Conservation (phyloP, 495 filamentous ascomycete genomes). For the Penicillium lagena region DNA sequence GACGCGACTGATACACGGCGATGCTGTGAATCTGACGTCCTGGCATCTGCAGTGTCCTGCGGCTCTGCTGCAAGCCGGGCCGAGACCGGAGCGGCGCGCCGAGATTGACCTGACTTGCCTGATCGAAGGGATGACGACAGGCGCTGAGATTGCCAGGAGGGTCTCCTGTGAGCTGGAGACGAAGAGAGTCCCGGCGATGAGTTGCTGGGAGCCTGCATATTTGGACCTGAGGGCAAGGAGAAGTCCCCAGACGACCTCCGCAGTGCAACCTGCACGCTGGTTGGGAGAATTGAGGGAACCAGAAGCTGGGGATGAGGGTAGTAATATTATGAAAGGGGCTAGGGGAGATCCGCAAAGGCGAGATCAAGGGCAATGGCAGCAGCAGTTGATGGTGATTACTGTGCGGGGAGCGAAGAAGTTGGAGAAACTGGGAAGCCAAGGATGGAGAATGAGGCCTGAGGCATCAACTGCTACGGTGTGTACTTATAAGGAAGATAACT, state of each 20-base stretch:
- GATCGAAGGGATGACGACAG: slow-evolving; percentile 16
- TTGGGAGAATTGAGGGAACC: too few species aligned
- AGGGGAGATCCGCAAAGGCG: not conserved
- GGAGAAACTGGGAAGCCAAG: slow-evolving; percentile 8
- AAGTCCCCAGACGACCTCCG: slow-evolving; percentile 15
- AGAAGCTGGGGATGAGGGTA: not conserved
- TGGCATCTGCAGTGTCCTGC: slow-evolving; percentile 2
- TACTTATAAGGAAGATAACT: too few species aligned
- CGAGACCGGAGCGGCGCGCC: not conserved
- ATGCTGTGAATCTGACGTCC: not conserved
- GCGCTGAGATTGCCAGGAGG: slow-evolving; percentile 26
- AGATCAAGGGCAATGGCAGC: not conserved
- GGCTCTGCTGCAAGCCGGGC: not conserved
- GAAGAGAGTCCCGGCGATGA: not conserved
- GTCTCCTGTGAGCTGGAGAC: slow-evolving; percentile 20
- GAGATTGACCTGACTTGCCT: slow-evolving; percentile 7
- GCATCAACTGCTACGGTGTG: not conserved
- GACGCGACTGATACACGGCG: slow-evolving; percentile 6
- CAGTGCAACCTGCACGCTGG: not conserved
- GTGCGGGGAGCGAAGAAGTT: slow-evolving; percentile 8
- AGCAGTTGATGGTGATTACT: not conserved
- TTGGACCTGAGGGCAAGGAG: slow-evolving; percentile 15
- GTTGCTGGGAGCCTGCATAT: slow-evolving; percentile 12
- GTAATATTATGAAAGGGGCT: not conserved
- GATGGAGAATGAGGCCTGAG: slow-evolving; percentile 12